Conservation (phyloP, 371 early-diverging fungal genomes). For the Nosema granulosis region DNA sequence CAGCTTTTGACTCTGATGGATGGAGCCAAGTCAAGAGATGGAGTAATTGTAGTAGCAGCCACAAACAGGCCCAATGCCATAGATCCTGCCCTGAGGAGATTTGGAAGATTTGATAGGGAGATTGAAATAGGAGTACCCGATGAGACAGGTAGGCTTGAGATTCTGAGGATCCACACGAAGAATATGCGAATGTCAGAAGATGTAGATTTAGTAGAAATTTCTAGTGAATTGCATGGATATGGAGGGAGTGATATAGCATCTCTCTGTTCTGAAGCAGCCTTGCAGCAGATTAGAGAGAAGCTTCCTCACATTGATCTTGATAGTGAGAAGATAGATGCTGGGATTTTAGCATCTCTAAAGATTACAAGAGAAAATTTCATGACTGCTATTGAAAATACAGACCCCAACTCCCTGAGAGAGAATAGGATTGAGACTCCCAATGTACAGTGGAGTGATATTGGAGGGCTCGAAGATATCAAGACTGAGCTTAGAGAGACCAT, state of each 20-base stretch:
- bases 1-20: slow-evolving; percentile 98
- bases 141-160: slow-evolving; percentile 92
- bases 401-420: slow-evolving; percentile 97
- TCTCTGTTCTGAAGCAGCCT: slow-evolving; percentile 97
- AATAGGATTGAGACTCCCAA: slow-evolving; percentile 98
- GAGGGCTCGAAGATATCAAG: slow-evolving; percentile 96
- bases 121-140: slow-evolving; percentile 99
- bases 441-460: slow-evolving; percentile 93
- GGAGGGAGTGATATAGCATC: slow-evolving; percentile 97
- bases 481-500: slow-evolving; percentile 97
- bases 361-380: slow-evolving; percentile 97
- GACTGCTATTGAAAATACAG: slow-evolving; percentile 86
- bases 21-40: slow-evolving; percentile 90
- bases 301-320: slow-evolving; percentile 88
- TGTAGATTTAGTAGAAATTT: slow-evolving; percentile 92
- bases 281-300: slow-evolving; percentile 99
- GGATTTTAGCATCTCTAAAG: slow-evolving; percentile 85
- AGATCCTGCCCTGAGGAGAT: slow-evolving; percentile 88
- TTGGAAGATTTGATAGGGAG: slow-evolving; percentile 96
- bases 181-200: slow-evolving; percentile 90
- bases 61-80: slow-evolving; percentile 94
- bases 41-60: slow-evolving; percentile 93
- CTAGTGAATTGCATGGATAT: slow-evolving; percentile 94
- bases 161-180: slow-evolving; percentile 96
- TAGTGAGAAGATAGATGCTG: slow-evolving; percentile 93